Conservation (phyloP, 768 basidiomycete genomes). For the Auricularia sp. region DNA sequence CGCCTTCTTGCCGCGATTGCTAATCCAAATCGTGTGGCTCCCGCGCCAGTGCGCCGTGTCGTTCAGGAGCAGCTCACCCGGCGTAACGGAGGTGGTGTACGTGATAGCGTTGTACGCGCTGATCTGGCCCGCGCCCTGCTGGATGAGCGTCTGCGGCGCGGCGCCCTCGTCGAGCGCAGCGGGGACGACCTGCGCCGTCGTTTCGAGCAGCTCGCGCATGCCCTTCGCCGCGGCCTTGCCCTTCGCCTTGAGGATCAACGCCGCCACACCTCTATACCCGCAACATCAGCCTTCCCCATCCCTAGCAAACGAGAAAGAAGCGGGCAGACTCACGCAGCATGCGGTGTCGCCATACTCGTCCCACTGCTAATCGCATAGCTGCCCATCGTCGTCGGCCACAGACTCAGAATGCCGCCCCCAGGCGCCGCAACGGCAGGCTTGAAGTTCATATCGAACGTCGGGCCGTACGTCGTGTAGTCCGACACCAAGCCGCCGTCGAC, state of each 20-base stretch:
- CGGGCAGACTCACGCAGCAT: not conserved
- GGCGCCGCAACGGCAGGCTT: slow-evolving; percentile 11
- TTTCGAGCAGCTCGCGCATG: slow-evolving; percentile 9
- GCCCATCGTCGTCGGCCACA: slow-evolving; percentile 7
- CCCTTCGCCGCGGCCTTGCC: slow-evolving; percentile 2
- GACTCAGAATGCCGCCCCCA: slow-evolving; percentile 12
- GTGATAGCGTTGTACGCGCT: slow-evolving; percentile 26
- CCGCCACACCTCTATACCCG: too few relatives aligned
- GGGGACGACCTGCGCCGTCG: slow-evolving; percentile 7
- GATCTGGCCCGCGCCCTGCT: slow-evolving; percentile 16
- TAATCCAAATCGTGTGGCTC: slow-evolving; percentile 1
- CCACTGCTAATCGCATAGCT: slow-evolving; percentile 2
- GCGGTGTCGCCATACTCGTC: not conserved
- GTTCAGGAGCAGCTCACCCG: slow-evolving; percentile 27
- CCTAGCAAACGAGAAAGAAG: too few relatives aligned
- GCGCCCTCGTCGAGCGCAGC: slow-evolving; percentile 3
- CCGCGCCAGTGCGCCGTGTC: slow-evolving; percentile 24
- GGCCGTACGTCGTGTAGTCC: slow-evolving; percentile 20
- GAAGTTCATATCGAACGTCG: slow-evolving; percentile 21
- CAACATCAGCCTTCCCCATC: too few relatives aligned
- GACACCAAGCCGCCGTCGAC: slow-evolving; percentile 18
- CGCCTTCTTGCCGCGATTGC: not conserved
- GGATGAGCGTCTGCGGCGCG: slow-evolving; percentile 8
- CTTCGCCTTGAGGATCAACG: slow-evolving; percentile 11
- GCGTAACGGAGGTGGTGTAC: slow-evolving; percentile 19